Conservation (phyloP, 352 stramenopile genomes). For the Pythium sp. region DNA sequence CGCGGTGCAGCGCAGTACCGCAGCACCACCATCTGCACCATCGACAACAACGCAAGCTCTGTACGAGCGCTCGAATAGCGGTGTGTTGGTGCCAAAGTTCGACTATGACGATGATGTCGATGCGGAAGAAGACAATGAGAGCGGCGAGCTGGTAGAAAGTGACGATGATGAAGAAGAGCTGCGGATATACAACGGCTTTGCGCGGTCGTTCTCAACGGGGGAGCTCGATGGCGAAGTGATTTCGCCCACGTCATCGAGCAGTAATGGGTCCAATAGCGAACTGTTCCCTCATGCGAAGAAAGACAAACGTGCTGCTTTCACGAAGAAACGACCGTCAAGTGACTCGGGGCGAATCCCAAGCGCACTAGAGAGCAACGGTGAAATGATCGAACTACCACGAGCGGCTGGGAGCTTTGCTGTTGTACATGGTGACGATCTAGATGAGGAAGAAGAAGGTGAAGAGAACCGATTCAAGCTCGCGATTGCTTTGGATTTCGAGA, state of each 20-base stretch:
- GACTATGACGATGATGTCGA: slow-evolving; percentile 16
- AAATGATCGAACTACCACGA: neutral
- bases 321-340: slow-evolving; percentile 23
- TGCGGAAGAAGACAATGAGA: slow-evolving; percentile 5
- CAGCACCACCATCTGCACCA: neutral
- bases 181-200: slow-evolving; percentile 16
- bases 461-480: slow-evolving; percentile 49
- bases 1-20: slow-evolving; percentile 6
- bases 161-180: slow-evolving; percentile 3
- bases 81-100: slow-evolving; percentile 21
- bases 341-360: slow-evolving; percentile 18
- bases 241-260: slow-evolving; percentile 60
- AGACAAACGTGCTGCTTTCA: slow-evolving; percentile 6
- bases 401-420: slow-evolving; percentile 19
- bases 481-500: slow-evolving; percentile 66
- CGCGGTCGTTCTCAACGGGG: slow-evolving; percentile 4
- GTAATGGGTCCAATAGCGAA: slow-evolving; percentile 42
- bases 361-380: slow-evolving; percentile 22
- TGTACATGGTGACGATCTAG: slow-evolving; percentile 22
- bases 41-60: neutral
- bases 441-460: slow-evolving; percentile 27
- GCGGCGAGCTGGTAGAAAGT: slow-evolving; percentile 1
- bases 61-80: slow-evolving; percentile 20
- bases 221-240: slow-evolving; percentile 21
- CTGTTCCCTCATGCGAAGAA: slow-evolving; percentile 9